Conservation (phyloP, 257 asterid species). For the Ilex asprella region DNA sequence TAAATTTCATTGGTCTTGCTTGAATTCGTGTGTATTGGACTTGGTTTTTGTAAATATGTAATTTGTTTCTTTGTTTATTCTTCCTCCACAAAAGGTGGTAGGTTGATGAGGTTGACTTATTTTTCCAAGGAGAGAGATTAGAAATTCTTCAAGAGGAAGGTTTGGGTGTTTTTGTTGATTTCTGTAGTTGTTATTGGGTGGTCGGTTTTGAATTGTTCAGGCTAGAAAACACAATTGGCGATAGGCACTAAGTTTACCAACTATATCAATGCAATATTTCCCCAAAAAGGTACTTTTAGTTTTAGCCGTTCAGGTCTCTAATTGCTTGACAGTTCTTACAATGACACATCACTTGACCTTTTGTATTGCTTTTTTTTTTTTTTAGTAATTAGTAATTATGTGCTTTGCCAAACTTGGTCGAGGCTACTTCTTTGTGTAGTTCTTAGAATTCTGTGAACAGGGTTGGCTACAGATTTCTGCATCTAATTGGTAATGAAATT, state of each 20-base stretch:
- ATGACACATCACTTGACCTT: too few species aligned
- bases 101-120: conserved; percentile 92
- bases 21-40: conserved; percentile 3
- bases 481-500: too few species aligned
- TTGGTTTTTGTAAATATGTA: conserved; percentile 13
- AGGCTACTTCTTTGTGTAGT: too few species aligned
- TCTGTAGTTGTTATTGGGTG: conserved; percentile 18
- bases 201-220: conserved; percentile 22
- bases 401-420: too few species aligned
- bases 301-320: neutral
- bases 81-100: conserved; percentile 78
- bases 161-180: conserved; percentile 33
- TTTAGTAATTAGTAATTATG: too few species aligned
- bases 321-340: too few species aligned
- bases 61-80: conserved; percentile 21
- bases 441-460: too few species aligned
- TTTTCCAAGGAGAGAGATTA: conserved; percentile 13
- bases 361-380: too few species aligned
- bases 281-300: neutral
- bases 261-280: neutral
- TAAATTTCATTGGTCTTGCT: conserved; percentile 7
- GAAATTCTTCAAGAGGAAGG: conserved; percentile 20
- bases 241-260: neutral
- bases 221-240: neutral
- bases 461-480: too few species aligned